Evolutionary conservation across 306 rosid genomes (phyloP), one percentile per base, ranked within the genome.

Genomic region (Fagus sylvatica): DNA sequence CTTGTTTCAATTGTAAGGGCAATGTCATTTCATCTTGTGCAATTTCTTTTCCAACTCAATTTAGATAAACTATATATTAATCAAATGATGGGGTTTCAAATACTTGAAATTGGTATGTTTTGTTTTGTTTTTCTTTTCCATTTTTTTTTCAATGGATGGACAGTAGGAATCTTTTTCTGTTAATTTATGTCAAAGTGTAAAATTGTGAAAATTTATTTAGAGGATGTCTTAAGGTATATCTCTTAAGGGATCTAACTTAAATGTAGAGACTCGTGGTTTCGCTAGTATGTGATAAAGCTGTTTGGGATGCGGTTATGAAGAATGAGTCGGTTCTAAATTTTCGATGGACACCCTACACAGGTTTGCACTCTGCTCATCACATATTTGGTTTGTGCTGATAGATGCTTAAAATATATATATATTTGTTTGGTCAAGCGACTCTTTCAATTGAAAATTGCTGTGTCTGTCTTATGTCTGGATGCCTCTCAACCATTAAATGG

Each of bases 251-350:
- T 72, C 11, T 61, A 65, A 72, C 54, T 79, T 65, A 73, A 39
- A 62, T 82, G 89, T 76, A 93, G 98, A 84, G 84, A 73, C 22
- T 93, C 78, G 98, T 89, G 82, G 48, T 82, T 74, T 87, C 96
- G 56, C 76, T 93, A 6, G 87, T 93, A 43, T 82, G 90, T 69
- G 98, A 93, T 80, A 80, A 81, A 74, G 89, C 84, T 22, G 56
- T 91, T 75, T 93, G 95, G 95, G 79, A 85, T 80, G 97, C 92
- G 55, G 74, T 93, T 65, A 66, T 71, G 79, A 88, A 74, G 79
- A 84, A 89, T 30, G 88, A 83, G 56, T 30, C 80, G 69, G 84
- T 83, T 72, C 88, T 36, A 75, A 85, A 76, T 76, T 86, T 89
- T 42, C 72, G 40, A 36, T 79, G 74, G 71, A 79, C 87, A 4